Conservation (phyloP, 495 filamentous ascomycete genomes). For the Neurospora terricola region DNA sequence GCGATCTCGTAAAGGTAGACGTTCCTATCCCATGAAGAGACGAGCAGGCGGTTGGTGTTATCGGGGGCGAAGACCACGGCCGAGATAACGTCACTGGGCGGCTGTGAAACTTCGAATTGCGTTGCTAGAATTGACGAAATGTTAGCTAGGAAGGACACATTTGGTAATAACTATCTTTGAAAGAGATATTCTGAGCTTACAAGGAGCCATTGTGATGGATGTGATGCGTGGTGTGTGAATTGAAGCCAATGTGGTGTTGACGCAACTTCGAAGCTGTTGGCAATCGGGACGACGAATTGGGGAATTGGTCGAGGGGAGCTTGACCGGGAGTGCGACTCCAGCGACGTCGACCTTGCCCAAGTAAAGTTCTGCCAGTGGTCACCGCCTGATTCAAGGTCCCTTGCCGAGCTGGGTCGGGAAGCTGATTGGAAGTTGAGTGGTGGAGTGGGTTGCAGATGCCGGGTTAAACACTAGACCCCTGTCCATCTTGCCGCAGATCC, state of each 20-base stretch:
- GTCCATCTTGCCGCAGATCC: not conserved
- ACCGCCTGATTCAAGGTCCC: not conserved
- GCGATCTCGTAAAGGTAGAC: slow-evolving; percentile 78
- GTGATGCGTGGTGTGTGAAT: not conserved
- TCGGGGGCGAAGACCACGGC: slow-evolving; percentile 71
- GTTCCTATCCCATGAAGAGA: slow-evolving; percentile 90
- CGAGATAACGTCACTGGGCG: slow-evolving; percentile 84
- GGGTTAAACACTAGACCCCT: not conserved
- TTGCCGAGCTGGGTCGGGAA: not conserved
- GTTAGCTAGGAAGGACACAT: not conserved
- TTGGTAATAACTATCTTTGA: not conserved
- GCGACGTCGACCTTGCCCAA: not conserved
- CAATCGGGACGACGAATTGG: not conserved
- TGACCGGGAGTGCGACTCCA: not conserved
- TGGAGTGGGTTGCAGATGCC: not conserved
- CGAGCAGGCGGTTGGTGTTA: slow-evolving; percentile 60
- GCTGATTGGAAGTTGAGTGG: not conserved
- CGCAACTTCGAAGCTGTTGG: not conserved
- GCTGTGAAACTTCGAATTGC: slow-evolving; percentile 61
- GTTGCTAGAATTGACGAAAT: slow-evolving; percentile 27
- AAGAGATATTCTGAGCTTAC: slow-evolving; percentile 10
- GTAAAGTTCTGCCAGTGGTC: not conserved
- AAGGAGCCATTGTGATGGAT: slow-evolving; percentile 26
- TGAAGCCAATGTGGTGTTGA: not conserved
- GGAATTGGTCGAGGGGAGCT: not conserved